Evolutionary conservation across 139 green algal genomes (phyloP).

Genomic region (Tetradesmus lagerheimii): DNA sequence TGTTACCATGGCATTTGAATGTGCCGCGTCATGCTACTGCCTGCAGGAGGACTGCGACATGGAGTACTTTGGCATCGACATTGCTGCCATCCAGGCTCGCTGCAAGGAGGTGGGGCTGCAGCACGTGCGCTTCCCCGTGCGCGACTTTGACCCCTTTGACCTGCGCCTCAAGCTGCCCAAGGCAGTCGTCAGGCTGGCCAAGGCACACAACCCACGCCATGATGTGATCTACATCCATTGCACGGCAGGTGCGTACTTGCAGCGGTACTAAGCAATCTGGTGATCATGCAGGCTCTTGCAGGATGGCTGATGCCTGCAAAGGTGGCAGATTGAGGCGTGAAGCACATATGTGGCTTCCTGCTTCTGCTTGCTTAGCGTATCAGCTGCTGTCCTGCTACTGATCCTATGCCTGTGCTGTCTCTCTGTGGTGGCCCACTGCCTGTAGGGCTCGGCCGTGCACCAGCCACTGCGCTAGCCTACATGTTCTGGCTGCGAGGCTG

Average conservation of each 20-base stretch:
- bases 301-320: no score
- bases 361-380: slow-evolving; percentile 38
- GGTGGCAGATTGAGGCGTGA: no score
- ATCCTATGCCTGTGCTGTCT: slow-evolving; percentile 91
- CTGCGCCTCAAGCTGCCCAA: slow-evolving; percentile 60
- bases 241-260: slow-evolving; percentile 79
- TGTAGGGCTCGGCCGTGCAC: slow-evolving; percentile 90
- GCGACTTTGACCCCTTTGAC: slow-evolving; percentile 92
- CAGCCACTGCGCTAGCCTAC: slow-evolving; percentile 90
- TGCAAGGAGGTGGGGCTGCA: slow-evolving; percentile 71
- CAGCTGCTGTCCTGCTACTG: slow-evolving; percentile 77
- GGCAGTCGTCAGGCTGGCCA: slow-evolving; percentile 70
- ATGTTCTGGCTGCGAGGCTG: slow-evolving; percentile 91
- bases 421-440: background rate
- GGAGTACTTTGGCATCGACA: slow-evolving; percentile 89
- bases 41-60: slow-evolving; percentile 90
- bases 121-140: slow-evolving; percentile 77
- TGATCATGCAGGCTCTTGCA: no score
- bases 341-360: no score
- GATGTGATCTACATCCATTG: slow-evolving; percentile 95
- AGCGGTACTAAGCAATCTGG: no score
- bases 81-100: slow-evolving; percentile 75
- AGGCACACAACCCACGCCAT: slow-evolving; percentile 54
- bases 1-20: slow-evolving; percentile 80
- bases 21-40: slow-evolving; percentile 81